phyloP scores from a whole-genome alignment of 2,329 filamentous ascomycete genomes.

The Colletotrichum graminicola region DNA sequence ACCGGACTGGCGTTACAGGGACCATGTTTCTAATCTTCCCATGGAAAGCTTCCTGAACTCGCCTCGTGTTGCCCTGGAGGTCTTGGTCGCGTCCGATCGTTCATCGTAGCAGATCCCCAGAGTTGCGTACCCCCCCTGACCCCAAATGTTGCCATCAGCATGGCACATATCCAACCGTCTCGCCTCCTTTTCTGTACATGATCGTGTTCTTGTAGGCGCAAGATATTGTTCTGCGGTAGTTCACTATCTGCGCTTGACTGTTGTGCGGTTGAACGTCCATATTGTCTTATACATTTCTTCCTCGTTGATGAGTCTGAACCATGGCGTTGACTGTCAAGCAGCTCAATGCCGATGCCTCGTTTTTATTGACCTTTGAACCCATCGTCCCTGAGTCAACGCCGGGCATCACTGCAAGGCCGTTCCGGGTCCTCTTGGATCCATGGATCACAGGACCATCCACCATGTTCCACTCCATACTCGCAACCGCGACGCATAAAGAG shows the following conservation, averaged over 20 bases:
- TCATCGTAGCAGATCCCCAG: slow-evolving; percentile 20
- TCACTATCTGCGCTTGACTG: not conserved
- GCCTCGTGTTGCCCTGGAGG: slow-evolving; percentile 34
- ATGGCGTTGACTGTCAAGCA: slow-evolving; percentile 75
- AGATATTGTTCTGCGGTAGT: slow-evolving; percentile 14
- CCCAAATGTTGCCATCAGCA: slow-evolving; percentile 17
- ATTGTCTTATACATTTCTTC: not conserved
- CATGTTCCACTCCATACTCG: slow-evolving; percentile 72
- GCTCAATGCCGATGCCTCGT: slow-evolving; percentile 74
- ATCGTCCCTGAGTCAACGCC: slow-evolving; percentile 56
- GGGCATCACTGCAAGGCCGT: slow-evolving; percentile 60
- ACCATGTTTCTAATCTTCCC: slow-evolving; percentile 28
- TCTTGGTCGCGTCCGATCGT: slow-evolving; percentile 27
- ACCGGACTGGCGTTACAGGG: slow-evolving; percentile 33
- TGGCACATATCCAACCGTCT: slow-evolving; percentile 28
- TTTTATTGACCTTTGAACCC: slow-evolving; percentile 73
- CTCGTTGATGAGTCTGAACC: slow-evolving; percentile 22
- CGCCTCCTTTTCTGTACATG: slow-evolving; percentile 2
- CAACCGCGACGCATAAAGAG: slow-evolving; percentile 67
- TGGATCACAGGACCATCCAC: slow-evolving; percentile 74
- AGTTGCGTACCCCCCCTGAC: slow-evolving; percentile 22
- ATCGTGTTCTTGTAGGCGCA: not conserved
- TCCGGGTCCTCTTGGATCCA: slow-evolving; percentile 78
- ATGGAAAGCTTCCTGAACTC: slow-evolving; percentile 36
- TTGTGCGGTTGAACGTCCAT: not conserved